Percentiles rank a stretch among this genome's conserved stretches.
Conservation (phyloP, 768 basidiomycete species). For the Tylopilus felleus region DNA sequence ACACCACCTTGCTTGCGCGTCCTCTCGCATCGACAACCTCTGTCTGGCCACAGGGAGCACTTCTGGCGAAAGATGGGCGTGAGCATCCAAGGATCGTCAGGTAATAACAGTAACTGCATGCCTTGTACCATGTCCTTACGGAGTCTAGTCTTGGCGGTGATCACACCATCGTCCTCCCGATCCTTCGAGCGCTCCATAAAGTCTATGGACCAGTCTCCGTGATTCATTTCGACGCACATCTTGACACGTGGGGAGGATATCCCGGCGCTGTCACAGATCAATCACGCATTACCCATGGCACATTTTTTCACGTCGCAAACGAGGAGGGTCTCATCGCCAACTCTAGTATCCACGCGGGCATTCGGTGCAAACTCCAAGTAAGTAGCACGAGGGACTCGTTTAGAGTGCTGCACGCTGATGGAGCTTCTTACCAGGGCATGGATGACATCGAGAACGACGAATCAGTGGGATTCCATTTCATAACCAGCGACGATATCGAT, state of each 20-base stretch:
- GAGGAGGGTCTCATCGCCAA: constrained; percentile 75
- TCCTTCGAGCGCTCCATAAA: constrained; percentile 73
- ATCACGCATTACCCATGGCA: constrained; percentile 77
- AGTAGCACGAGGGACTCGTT: constrained; percentile 28
- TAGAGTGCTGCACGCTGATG: neutral
- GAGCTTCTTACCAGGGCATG: constrained; percentile 12
- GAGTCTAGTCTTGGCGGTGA: constrained; percentile 65
- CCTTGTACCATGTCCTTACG: neutral
- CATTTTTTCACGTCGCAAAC: constrained; percentile 78
- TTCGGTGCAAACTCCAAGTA: constrained; percentile 70
- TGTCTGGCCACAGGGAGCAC: constrained; percentile 24
- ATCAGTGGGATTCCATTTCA: constrained; percentile 72
- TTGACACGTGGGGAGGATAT: constrained; percentile 55
- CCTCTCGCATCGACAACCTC: constrained; percentile 33
- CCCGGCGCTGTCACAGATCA: constrained; percentile 48
- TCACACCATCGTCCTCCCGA: constrained; percentile 85
- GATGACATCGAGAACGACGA: constrained; percentile 57
- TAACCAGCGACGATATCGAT: constrained; percentile 81
- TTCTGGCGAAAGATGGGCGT: constrained; percentile 52
- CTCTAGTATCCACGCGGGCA: constrained; percentile 79
- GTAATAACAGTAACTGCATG: constrained; percentile 13
- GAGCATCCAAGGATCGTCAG: constrained; percentile 77
- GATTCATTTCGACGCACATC: constrained; percentile 79
- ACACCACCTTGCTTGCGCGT: constrained; percentile 68
- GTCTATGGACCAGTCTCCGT: constrained; percentile 80